Percentiles rank a stretch among this genome's conserved stretches.
phyloP scores from a whole-genome alignment of 306 rosid species.

The Cucurbita argyrosperma region DNA sequence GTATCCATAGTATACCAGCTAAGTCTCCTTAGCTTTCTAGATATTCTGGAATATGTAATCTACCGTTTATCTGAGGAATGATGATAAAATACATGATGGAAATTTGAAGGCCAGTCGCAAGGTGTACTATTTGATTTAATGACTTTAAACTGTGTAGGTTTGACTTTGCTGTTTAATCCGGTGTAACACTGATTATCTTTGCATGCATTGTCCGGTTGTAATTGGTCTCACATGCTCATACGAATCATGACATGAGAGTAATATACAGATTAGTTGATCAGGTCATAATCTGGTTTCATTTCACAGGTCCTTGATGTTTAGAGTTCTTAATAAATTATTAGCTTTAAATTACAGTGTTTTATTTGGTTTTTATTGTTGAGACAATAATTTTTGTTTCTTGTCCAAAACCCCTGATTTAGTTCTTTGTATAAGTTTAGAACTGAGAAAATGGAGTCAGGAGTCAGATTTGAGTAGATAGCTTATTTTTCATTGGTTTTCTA shows the following conservation, averaged over 20 bases:
- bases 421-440: not conserved
- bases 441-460: not conserved
- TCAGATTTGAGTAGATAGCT: not conserved
- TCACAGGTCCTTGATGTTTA: not conserved
- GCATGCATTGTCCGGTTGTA: conserved; percentile 81
- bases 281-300: conserved; percentile 28
- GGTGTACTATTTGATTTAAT: not conserved
- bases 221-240: conserved; percentile 76
- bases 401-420: not conserved
- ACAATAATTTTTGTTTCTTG: not conserved
- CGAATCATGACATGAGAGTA: conserved; percentile 67
- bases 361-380: not conserved
- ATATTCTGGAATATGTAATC: not conserved
- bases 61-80: not conserved
- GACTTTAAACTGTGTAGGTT: conserved; percentile 36
- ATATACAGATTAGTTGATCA: conserved; percentile 35
- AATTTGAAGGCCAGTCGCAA: not conserved
- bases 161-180: conserved; percentile 75
- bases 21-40: not conserved
- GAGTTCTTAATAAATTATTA: not conserved
- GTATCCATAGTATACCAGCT: not conserved
- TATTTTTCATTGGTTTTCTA: not conserved
- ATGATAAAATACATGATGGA: not conserved
- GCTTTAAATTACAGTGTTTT: not conserved
- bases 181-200: conserved; percentile 67